Percentiles rank a stretch among this genome's conserved stretches.
Conservation (phyloP, 306 rosid species). For the Trichosanthes truncata region DNA sequence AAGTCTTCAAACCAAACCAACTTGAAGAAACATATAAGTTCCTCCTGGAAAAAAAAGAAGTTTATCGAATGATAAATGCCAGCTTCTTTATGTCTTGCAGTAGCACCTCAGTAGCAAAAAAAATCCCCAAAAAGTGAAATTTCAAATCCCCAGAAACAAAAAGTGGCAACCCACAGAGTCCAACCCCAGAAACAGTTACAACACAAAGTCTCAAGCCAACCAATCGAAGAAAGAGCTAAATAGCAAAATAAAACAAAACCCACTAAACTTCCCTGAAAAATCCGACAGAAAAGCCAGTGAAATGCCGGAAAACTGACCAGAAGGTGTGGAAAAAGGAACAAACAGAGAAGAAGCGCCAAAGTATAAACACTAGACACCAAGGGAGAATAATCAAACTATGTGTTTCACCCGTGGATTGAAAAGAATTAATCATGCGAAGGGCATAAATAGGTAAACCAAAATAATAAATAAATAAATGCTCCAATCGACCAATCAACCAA, state of each 20-base stretch:
- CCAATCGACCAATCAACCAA: neutral
- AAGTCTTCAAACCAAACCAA: neutral
- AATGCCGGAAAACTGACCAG: conserved; percentile 1
- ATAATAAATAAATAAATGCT: neutral
- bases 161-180: neutral
- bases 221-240: neutral
- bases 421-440: conserved; percentile 11
- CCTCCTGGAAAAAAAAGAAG: neutral
- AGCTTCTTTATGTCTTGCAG: neutral
- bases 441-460: neutral
- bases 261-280: neutral
- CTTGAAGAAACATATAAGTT: neutral
- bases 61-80: neutral
- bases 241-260: neutral
- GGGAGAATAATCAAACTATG: conserved; percentile 3
- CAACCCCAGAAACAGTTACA: conserved; percentile 16
- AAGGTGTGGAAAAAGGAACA: conserved; percentile 9
- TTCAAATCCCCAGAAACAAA: neutral
- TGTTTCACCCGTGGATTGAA: conserved; percentile 1
- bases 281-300: neutral
- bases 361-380: conserved; percentile 4
- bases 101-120: conserved; percentile 1
- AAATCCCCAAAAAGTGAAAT: neutral
- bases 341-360: conserved; percentile 27
- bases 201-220: conserved; percentile 12